Evolutionary conservation across 139 green algal genomes (phyloP).

Genomic region (Volvox africanus): DNA sequence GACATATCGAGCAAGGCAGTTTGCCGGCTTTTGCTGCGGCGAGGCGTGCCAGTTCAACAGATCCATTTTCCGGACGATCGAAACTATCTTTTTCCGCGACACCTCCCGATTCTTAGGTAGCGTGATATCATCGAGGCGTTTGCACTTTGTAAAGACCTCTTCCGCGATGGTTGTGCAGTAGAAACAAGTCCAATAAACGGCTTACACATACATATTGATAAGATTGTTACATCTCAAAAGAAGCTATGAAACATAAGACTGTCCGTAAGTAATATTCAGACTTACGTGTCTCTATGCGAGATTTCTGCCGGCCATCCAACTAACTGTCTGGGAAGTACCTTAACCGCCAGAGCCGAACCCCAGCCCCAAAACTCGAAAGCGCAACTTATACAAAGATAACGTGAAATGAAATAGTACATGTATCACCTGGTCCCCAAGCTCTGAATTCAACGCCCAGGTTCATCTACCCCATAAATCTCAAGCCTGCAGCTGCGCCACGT

Average conservation of each 20-base stretch:
- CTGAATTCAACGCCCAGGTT: neutral
- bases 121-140: too few species aligned
- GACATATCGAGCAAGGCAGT: constrained; percentile 75
- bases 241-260: too few species aligned
- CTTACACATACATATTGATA: too few species aligned
- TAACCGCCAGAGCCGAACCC: neutral
- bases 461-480: neutral
- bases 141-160: too few species aligned
- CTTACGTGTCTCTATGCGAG: neutral
- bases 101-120: too few species aligned
- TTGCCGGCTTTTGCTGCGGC: constrained; percentile 48
- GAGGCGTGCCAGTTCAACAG: neutral
- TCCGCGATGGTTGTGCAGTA: too few species aligned
- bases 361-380: neutral
- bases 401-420: constrained; percentile 1
- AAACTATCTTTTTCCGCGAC: too few species aligned
- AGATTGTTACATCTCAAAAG: too few species aligned
- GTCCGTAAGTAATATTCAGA: too few species aligned
- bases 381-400: neutral
- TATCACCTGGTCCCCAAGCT: neutral
- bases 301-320: neutral
- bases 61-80: constrained; percentile 13
- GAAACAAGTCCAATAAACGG: too few species aligned
- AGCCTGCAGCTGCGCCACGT: constrained; percentile 44
- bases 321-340: neutral